These are phyloP conservation scores for Lipomyces yamadae DNA, from an alignment of 805 yeast genomes.

Conservation along the genomic window DNA sequence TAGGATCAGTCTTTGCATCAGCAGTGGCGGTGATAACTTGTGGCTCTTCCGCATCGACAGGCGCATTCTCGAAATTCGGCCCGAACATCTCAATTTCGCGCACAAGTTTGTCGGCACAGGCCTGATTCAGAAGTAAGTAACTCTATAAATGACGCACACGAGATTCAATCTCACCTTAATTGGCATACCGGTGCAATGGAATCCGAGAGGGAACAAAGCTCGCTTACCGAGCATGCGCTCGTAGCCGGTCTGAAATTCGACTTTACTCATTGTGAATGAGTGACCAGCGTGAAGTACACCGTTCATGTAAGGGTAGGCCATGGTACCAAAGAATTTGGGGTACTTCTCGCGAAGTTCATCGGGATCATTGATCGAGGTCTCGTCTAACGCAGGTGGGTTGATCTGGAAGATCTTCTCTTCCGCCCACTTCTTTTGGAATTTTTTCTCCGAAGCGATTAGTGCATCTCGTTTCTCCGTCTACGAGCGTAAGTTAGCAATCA, in stretches of 20 bases:
- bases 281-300: constrained; percentile 99
- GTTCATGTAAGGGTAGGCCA: constrained; percentile 99
- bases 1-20: constrained; percentile 58
- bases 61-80: constrained; percentile 66
- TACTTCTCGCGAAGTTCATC: constrained; percentile 76
- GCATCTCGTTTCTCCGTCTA: constrained; percentile 95
- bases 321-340: constrained; percentile 88
- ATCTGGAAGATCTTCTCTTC: constrained; percentile 85
- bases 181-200: constrained; percentile 99
- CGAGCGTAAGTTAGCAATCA: constrained; percentile 36
- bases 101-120: constrained; percentile 92
- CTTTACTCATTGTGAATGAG: constrained; percentile 91
- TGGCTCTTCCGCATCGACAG: constrained; percentile 53
- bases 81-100: constrained; percentile 95
- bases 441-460: constrained; percentile 83
- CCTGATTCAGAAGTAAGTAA: constrained; percentile 48
- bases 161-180: constrained; percentile 51
- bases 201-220: constrained; percentile 93
- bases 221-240: constrained; percentile 93
- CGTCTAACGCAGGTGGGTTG: constrained; percentile 81
- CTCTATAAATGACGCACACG: neutral
- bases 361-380: constrained; percentile 58
- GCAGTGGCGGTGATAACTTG: constrained; percentile 41
- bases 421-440: constrained; percentile 85
- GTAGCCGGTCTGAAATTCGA: constrained; percentile 88